These are phyloP conservation scores for Galeopsis tetrahit DNA, from an alignment of 257 asterid genomes.

Conservation along the genomic window DNA sequence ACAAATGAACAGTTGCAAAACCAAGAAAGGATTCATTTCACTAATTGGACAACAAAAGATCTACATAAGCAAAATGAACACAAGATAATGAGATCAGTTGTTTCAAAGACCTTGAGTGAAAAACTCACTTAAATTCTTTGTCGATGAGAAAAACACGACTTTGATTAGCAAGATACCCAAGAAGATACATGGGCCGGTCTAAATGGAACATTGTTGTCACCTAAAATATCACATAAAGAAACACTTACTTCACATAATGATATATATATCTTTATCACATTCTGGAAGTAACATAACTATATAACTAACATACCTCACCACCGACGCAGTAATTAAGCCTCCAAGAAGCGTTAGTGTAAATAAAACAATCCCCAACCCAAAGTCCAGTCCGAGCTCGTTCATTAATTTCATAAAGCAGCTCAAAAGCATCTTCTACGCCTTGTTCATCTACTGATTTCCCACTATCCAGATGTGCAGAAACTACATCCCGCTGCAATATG, in stretches of 20 bases:
- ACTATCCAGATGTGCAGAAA: conserved; percentile 87
- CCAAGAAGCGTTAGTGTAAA: conserved; percentile 95
- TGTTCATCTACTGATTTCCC: conserved; percentile 90
- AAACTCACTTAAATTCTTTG: conserved; percentile 95
- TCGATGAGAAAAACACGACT: conserved; percentile 88
- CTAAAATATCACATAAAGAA: conserved; percentile 43
- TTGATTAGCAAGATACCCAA: conserved; percentile 95
- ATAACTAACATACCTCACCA: conserved; percentile 74
- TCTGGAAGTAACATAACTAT: conserved; percentile 22
- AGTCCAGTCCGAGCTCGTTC: conserved; percentile 97
- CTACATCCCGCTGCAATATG: conserved; percentile 86
- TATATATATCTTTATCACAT: conserved; percentile 18
- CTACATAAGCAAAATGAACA: conserved; percentile 25
- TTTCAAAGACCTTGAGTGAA: conserved; percentile 25
- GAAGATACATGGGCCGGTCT: conserved; percentile 97
- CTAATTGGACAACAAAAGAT: background rate
- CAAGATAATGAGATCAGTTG: conserved; percentile 2
- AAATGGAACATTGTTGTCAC: conserved; percentile 97
- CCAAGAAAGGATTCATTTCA: conserved; percentile 19
- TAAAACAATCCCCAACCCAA: conserved; percentile 99
- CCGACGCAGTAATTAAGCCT: conserved; percentile 98
- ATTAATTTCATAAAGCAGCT: conserved; percentile 87
- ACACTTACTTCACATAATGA: conserved; percentile 21
- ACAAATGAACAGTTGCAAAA: conserved; percentile 23
- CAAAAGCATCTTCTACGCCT: conserved; percentile 99